Evolutionary conservation across 148 eudicot species (phyloP).

Genomic region (Arbutus unedo): DNA sequence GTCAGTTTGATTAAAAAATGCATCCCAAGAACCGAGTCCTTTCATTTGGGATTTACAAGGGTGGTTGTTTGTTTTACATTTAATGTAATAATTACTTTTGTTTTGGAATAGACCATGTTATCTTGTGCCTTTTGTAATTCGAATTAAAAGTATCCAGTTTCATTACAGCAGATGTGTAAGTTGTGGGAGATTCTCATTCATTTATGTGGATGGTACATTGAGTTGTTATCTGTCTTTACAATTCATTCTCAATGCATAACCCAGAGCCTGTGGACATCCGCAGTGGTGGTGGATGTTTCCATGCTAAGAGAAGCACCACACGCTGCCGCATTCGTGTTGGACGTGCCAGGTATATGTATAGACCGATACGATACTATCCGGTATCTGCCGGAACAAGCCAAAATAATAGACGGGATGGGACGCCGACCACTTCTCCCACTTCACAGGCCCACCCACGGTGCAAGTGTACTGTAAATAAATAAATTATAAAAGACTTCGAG

Average conservation of each 20-base stretch:
- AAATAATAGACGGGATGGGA: too few species aligned
- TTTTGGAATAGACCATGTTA: background rate
- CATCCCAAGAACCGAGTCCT: background rate
- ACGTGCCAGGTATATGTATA: too few species aligned
- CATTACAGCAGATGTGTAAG: background rate
- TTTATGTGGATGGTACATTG: background rate
- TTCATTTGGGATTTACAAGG: background rate
- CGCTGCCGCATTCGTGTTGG: too few species aligned
- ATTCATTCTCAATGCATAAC: background rate
- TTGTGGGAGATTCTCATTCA: background rate
- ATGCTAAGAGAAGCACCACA: too few species aligned
- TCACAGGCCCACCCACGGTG: too few species aligned
- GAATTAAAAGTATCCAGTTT: background rate
- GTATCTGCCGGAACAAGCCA: too few species aligned
- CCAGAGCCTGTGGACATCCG: background rate
- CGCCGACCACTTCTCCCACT: too few species aligned
- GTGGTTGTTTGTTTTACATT: background rate
- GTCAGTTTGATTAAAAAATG: background rate
- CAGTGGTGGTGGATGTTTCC: background rate
- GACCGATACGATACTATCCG: too few species aligned
- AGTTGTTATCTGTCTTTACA: background rate
- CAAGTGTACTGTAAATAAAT: too few species aligned
- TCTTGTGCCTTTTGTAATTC: background rate
- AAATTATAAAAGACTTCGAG: too few species aligned
- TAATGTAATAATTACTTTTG: background rate